These are phyloP conservation scores for Thelephora aurantiotincta DNA, from an alignment of 768 basidiomycete species.

Conservation along the genomic window DNA sequence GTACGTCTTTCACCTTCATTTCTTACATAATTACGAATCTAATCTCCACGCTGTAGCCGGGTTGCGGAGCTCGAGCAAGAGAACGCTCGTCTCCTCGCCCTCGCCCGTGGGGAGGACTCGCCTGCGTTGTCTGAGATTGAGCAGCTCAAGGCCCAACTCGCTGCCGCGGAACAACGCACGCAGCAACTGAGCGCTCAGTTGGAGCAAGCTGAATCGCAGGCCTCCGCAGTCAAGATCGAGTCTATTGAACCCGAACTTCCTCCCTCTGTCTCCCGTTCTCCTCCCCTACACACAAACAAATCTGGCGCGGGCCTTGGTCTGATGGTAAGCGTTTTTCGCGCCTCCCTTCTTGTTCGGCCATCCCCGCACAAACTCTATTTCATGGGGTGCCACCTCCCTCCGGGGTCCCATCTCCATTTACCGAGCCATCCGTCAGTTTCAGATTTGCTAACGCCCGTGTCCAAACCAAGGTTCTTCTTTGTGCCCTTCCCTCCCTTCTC, in stretches of 20 bases:
- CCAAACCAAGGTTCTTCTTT: constrained; percentile 50
- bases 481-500: constrained; percentile 61
- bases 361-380: too few species aligned
- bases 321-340: constrained; percentile 36
- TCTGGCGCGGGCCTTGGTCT: constrained; percentile 54
- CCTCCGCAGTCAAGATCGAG: constrained; percentile 40
- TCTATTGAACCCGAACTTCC: constrained; percentile 35
- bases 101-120: constrained; percentile 29
- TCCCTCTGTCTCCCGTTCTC: constrained; percentile 20
- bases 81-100: constrained; percentile 54
- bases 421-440: constrained; percentile 11
- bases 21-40: neutral
- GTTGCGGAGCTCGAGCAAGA: constrained; percentile 78
- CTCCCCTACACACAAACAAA: constrained; percentile 31
- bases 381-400: constrained; percentile 6
- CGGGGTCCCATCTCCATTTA: constrained; percentile 5
- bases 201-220: constrained; percentile 14
- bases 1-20: constrained; percentile 32
- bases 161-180: constrained; percentile 52
- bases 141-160: constrained; percentile 49
- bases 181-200: constrained; percentile 51
- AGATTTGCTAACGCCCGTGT: constrained; percentile 1
- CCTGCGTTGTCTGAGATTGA: constrained; percentile 42
- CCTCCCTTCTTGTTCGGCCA: constrained; percentile 4
- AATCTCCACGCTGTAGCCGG: constrained; percentile 33